Percentiles rank a stretch among this genome's conserved stretches.
Evolutionary conservation across 2,329 filamentous ascomycete genomes (phyloP).

Genomic region (Dothiorella sarmentorum): DNA sequence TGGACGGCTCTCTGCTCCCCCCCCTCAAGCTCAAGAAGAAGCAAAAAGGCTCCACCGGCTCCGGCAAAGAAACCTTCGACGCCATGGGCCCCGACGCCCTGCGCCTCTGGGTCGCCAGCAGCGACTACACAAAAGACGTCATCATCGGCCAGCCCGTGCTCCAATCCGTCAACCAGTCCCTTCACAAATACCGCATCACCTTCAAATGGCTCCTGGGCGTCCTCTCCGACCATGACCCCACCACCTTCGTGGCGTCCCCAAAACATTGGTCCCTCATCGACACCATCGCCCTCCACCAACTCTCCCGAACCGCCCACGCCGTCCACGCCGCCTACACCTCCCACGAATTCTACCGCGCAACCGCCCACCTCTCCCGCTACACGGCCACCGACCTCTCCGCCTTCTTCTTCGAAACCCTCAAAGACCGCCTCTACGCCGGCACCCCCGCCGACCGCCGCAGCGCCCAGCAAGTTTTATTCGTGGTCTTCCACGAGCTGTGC

Average conservation of each 20-base stretch:
- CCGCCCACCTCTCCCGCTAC: conserved; percentile 74
- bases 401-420: conserved; percentile 90
- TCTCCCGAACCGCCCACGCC: conserved; percentile 61
- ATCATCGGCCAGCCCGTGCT: conserved; percentile 76
- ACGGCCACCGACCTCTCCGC: conserved; percentile 79
- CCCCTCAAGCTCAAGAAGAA: conserved; percentile 62
- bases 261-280: conserved; percentile 23
- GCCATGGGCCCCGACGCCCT: conserved; percentile 81
- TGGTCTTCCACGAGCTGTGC: conserved; percentile 68
- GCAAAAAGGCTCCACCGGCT: conserved; percentile 21
- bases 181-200: conserved; percentile 85
- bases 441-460: conserved; percentile 59
- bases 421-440: conserved; percentile 88
- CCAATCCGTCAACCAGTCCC: conserved; percentile 67
- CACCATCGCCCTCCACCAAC: conserved; percentile 72
- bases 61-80: conserved; percentile 52
- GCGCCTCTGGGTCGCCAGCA: conserved; percentile 85
- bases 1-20: conserved; percentile 75
- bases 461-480: conserved; percentile 55
- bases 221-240: conserved; percentile 42
- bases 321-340: conserved; percentile 64
- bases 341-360: conserved; percentile 79
- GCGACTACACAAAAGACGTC: conserved; percentile 87
- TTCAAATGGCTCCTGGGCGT: conserved; percentile 84
- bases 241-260: conserved; percentile 22